Base-by-base conservation (phyloP, 1,284 basidiomycete species). In the Anthracocystis setariae region DNA sequence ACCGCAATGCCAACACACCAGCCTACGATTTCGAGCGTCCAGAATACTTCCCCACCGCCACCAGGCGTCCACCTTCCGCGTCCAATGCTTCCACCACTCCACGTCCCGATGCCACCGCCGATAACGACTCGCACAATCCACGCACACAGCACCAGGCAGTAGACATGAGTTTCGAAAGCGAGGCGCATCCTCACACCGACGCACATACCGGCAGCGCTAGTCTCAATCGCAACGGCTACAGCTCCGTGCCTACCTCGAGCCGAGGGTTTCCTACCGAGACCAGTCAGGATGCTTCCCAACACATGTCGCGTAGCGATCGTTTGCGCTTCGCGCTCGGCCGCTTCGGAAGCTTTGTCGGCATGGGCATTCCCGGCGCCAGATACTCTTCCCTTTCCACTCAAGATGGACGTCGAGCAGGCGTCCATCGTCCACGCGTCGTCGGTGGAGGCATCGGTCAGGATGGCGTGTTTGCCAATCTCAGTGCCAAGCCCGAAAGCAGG, bases 401-500 rank as follows among this genome's bases (percentile, higher is more conserved):
- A 21, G 70, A 66, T 35, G 65, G 63, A 23, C 57, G 40, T 9
- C 45, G 64, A 5, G 39, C 33, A 3, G 54, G 56, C 21, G 59
- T 64, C 12, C 55, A 73, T 54, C 63, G 70, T 29, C 63, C 58
- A 0, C 44, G 74, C 27, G 55, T 71, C 10, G 48, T 78, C 42
- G 93, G 92, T 17, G 90, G 92, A 1, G 93, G 93, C 0, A 87
- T 86, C 9, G 89, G 91, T 43, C 94, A 95, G 77, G 94, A 96
- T 77, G 95, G 95, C 13, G 94, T 99, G 5, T 99, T 98, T 83
- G 90, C 91, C 43, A 99, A 98, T 81, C 89, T 99, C 35, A 90
- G 89, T 65, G 96, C 95, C 0, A 95, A 97, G 82, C 94, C 95
- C 0, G 86, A 86, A 38, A 74, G 84, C 51, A 80, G 84, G 5